Evolutionary conservation across 1,284 basidiomycete species (phyloP).

Genomic region (Pascua guehoae): DNA sequence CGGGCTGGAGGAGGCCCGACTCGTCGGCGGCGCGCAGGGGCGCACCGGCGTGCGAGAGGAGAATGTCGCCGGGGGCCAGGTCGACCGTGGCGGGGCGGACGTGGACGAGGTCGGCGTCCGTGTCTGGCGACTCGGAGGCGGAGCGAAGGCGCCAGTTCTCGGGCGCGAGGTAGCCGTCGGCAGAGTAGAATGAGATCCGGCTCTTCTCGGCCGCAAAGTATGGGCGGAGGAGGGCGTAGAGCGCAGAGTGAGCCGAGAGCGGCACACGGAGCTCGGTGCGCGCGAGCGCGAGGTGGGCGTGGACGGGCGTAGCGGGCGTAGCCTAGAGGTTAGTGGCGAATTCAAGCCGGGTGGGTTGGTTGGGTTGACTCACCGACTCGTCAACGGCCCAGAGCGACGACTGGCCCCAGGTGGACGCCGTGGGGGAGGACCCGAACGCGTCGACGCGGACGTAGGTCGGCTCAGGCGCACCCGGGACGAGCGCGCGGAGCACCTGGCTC

Average conservation of each 20-base stretch:
- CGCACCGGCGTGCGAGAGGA: constrained; percentile 33
- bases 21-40: constrained; percentile 16
- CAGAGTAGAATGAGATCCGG: constrained; percentile 40
- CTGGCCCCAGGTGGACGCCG: constrained; percentile 12
- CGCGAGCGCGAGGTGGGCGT: constrained; percentile 37
- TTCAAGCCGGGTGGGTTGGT: no score
- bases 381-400: constrained; percentile 16
- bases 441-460: constrained; percentile 29
- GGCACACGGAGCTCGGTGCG: constrained; percentile 23
- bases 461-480: constrained; percentile 14
- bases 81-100: constrained; percentile 19
- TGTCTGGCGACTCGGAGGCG: background rate
- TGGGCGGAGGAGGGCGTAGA: constrained; percentile 40
- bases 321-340: background rate
- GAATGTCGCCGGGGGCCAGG: constrained; percentile 38
- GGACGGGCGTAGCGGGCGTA: constrained; percentile 18
- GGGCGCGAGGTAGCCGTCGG: constrained; percentile 29
- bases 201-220: constrained; percentile 31
- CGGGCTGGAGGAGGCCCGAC: constrained; percentile 28
- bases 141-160: constrained; percentile 32
- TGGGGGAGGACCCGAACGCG: constrained; percentile 7
- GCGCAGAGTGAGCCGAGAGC: constrained; percentile 30
- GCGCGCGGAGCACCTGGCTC: constrained; percentile 21
- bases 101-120: constrained; percentile 26
- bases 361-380: background rate